Percentiles rank a stretch among this genome's conserved stretches.
phyloP scores from a whole-genome alignment of 805 yeast genomes.

The Dipodascus geniculatus region DNA sequence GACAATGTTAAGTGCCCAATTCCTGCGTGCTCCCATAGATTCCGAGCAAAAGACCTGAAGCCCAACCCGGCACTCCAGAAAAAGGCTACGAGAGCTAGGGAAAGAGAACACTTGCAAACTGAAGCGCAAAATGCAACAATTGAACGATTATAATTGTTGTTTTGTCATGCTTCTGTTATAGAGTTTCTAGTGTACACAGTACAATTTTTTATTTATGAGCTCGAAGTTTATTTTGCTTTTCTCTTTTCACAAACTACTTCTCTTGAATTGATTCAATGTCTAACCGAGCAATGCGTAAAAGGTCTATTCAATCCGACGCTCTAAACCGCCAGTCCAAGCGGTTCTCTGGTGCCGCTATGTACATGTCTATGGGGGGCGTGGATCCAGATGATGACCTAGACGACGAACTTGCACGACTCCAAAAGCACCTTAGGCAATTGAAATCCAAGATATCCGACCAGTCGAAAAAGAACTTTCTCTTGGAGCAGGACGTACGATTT shows the following conservation, averaged over 20 bases:
- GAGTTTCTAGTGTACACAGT: background rate
- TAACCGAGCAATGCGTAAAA: background rate
- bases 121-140: constrained; percentile 7
- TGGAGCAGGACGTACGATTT: constrained; percentile 28
- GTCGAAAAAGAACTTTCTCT: constrained; percentile 26
- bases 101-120: constrained; percentile 9
- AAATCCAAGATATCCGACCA: constrained; percentile 26
- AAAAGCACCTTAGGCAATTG: constrained; percentile 22
- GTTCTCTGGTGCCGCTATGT: constrained; percentile 25
- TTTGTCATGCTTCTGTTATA: background rate
- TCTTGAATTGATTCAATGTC: background rate
- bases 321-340: constrained; percentile 23
- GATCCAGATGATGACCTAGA: constrained; percentile 25
- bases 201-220: background rate
- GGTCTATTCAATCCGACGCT: background rate
- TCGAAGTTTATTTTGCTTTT: background rate
- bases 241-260: background rate
- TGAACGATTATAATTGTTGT: constrained; percentile 8
- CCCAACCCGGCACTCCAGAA: constrained; percentile 9
- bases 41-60: constrained; percentile 4
- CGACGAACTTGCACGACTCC: constrained; percentile 25
- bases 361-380: constrained; percentile 25
- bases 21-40: constrained; percentile 11
- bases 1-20: constrained; percentile 13
- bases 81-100: constrained; percentile 9